Conservation (phyloP, 2,329 filamentous ascomycete species). For the Botrytis galanthina region DNA sequence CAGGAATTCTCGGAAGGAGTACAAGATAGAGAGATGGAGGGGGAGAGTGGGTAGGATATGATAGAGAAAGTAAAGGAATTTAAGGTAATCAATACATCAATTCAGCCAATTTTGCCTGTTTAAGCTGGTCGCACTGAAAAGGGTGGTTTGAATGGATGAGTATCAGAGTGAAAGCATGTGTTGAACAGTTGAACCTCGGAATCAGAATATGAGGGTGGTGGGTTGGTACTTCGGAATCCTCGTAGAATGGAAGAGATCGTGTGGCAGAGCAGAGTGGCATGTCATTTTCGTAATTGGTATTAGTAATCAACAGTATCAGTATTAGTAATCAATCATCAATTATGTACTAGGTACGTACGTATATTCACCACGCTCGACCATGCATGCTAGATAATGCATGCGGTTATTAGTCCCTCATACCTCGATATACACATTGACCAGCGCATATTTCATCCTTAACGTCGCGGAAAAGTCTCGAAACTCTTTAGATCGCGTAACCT, state of each 20-base stretch:
- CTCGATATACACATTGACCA: neutral
- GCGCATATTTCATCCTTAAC: slow-evolving; percentile 25
- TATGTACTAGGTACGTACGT: no score
- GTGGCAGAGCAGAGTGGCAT: neutral
- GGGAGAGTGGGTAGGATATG: neutral
- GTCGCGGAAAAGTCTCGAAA: slow-evolving; percentile 9
- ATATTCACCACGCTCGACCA: neutral
- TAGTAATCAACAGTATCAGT: slow-evolving; percentile 15
- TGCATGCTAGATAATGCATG: neutral
- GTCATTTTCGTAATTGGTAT: neutral
- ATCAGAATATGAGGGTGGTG: neutral
- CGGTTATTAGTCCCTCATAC: no score
- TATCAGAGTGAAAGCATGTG: slow-evolving; percentile 11
- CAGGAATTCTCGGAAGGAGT: neutral
- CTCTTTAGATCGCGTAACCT: slow-evolving; percentile 10
- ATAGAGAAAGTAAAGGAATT: neutral
- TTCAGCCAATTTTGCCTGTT: neutral
- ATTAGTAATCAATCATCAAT: no score
- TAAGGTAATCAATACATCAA: slow-evolving; percentile 6
- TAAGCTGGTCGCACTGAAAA: neutral
- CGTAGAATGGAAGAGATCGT: neutral
- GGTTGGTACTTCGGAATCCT: neutral
- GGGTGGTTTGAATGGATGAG: neutral
- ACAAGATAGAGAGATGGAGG: neutral
- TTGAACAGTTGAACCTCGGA: neutral